Evolutionary conservation across 1,284 basidiomycete genomes (phyloP).

Genomic region (Ceratobasidium theobromae): DNA sequence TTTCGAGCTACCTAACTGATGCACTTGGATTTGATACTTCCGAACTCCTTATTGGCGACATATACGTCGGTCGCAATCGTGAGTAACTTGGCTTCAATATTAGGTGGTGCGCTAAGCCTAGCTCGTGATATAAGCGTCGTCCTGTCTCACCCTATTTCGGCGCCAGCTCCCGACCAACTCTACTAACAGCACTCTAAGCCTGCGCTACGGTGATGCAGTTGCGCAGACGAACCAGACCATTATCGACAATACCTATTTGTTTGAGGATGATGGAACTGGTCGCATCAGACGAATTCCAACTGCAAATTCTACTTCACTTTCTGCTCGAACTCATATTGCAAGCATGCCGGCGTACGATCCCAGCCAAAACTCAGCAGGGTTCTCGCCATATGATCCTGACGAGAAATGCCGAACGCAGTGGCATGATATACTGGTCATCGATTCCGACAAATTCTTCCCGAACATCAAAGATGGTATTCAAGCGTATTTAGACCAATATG

Average conservation of each 20-base stretch:
- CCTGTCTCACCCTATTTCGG: constrained; percentile 9
- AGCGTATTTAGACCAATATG: constrained; percentile 23
- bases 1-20: constrained; percentile 8
- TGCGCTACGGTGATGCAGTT: constrained; percentile 10
- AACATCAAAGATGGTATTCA: constrained; percentile 28
- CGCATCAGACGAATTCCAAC: neutral
- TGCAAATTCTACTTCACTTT: neutral
- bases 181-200: neutral
- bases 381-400: constrained; percentile 23
- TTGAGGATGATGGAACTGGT: constrained; percentile 27
- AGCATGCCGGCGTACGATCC: constrained; percentile 20
- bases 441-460: constrained; percentile 26
- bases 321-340: constrained; percentile 1
- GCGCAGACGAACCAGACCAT: constrained; percentile 19
- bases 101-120: too few relatives aligned
- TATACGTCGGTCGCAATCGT: constrained; percentile 26
- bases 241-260: constrained; percentile 12
- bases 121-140: constrained; percentile 3
- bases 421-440: constrained; percentile 15
- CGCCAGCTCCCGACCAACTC: neutral
- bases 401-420: constrained; percentile 17
- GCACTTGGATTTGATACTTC: constrained; percentile 11
- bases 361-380: constrained; percentile 1
- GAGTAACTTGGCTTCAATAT: too few relatives aligned
- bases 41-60: constrained; percentile 8